Base-by-base conservation (phyloP, 768 basidiomycete genomes). In the Coprinopsis strossmayeri region DNA sequence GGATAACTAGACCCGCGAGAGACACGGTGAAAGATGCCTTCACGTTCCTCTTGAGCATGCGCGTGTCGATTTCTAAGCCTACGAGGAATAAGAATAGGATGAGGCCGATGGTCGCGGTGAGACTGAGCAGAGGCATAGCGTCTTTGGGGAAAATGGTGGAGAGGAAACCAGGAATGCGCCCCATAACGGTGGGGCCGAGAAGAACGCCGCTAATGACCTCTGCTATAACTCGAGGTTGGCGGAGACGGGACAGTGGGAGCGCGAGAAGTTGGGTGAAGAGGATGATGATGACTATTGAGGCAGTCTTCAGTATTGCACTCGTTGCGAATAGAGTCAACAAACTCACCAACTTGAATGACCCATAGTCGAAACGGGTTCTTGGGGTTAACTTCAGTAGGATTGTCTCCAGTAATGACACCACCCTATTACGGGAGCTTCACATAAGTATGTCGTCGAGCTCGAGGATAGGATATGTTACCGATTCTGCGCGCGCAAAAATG, bases 151-250 rank as follows among this genome's bases (percentile, higher is more conserved):
- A 87, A 53, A 88, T 83, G 34, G 63, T 58, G 5, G 64, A 42
- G n/a, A 66, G 71, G 68, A 92, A 95, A 32, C 71, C 61, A 0
- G 87, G 90, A 50, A 92, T 90, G 23, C 79, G 80, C 2, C 90
- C 90, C 76, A 90, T 80, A 9, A 87, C 77, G 0, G 79, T 73
- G 0, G 81, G 81, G 34, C 92, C 93, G 10, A 97, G 75, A 18
- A 97, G 58, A 54, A 98, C 82, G 18, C 95, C 95, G 0, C 84
- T 91, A 48, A 97, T 79, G 51, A 96, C 86, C 63, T 97, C 94
- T 34, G 92, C 82, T 45, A 96, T 91, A 51, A 97, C 94, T n/a
- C 84, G 74, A 1, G 95, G 95, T 59, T 97, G 94, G 27, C 79
- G 81, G 28, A 95, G 79, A 48, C 74, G 81, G 5, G 69, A 63